Evolutionary conservation across 2,329 filamentous ascomycete species (phyloP), one percentile per base, ranked within the genome.

Genomic region (Emergomyces pasteurianus): DNA sequence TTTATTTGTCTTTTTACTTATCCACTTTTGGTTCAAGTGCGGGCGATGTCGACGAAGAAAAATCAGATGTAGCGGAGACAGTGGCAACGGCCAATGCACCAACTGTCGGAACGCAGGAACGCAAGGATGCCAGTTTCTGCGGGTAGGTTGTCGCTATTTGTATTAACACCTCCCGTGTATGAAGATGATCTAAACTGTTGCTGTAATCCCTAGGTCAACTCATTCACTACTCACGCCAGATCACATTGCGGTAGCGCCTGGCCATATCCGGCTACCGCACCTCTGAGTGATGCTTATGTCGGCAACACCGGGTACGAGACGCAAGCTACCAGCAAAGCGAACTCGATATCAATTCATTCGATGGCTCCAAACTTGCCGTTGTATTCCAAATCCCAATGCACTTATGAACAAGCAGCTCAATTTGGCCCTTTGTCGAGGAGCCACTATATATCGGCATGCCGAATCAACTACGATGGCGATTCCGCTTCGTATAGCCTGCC

Each of bases 41-140:
- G 84, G 85, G 42, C 85, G 92, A 66, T 97, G 92, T 75, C 85
- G 92, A 63, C 92, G 92, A 77, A 84, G 92, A 62, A 97, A 97
- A 79, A 97, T 97, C 68, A 87, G 90, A 67, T 97, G 92, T 77
- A 95, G 89, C 69, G 92, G 92, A 50, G 90, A 96, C 71, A 80
- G 82, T 40, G 88, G 88, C 38, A 84, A 87, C 68, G 88, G 87
- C n/a, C 76, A 79, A n/a, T 97, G 92, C 74, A 79, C 82, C 12
- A 95, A 92, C 73, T 97, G 92, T 78, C 87, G 85, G 68, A 84
- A 80, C 63, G 87, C 92, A 58, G 87, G 88, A 14, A 78, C 76
- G 58, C 72, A 66, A 2, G 69, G 81, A 6, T 96, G 92, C 71
- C 83, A 86, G 61, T 96, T 95, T 70, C 78, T 95, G 64, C 83